Conservation (phyloP, 495 filamentous ascomycete species). For the Aspergillus leporis region DNA sequence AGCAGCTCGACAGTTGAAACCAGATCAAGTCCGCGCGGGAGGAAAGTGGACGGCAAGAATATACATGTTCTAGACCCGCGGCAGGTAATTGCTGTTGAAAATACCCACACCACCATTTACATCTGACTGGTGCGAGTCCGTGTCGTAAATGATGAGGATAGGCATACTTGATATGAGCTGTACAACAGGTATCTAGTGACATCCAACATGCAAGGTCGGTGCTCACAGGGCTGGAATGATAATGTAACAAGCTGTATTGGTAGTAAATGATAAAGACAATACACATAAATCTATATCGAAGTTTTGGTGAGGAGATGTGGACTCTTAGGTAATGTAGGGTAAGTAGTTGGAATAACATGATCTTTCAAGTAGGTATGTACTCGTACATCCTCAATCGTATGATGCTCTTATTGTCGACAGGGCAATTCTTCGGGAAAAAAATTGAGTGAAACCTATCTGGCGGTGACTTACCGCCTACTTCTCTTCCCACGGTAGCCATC, state of each 20-base stretch:
- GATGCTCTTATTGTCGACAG: neutral
- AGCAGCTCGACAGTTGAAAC: neutral
- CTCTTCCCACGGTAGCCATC: neutral
- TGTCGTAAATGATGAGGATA: neutral
- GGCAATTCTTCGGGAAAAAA: neutral
- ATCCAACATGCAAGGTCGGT: neutral
- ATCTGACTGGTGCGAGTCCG: constrained; percentile 7
- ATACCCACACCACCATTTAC: constrained; percentile 19
- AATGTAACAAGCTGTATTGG: neutral
- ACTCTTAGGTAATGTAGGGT: too few species aligned
- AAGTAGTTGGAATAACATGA: too few species aligned
- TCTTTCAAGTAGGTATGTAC: neutral
- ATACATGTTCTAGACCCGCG: constrained; percentile 26
- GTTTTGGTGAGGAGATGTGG: too few species aligned
- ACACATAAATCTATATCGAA: neutral
- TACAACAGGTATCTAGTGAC: too few species aligned
- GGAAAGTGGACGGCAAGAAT: constrained; percentile 17
- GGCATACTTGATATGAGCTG: too few species aligned
- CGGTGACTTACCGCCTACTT: constrained; percentile 20
- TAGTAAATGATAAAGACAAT: neutral
- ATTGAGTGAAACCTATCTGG: constrained; percentile 17
- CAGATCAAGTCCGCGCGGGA: constrained; percentile 2
- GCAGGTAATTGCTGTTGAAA: constrained; percentile 5
- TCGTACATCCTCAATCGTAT: neutral
- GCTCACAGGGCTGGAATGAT: neutral